Conservation (phyloP, 83 land plant genomes). For the Diphasiastrum complanatum region DNA sequence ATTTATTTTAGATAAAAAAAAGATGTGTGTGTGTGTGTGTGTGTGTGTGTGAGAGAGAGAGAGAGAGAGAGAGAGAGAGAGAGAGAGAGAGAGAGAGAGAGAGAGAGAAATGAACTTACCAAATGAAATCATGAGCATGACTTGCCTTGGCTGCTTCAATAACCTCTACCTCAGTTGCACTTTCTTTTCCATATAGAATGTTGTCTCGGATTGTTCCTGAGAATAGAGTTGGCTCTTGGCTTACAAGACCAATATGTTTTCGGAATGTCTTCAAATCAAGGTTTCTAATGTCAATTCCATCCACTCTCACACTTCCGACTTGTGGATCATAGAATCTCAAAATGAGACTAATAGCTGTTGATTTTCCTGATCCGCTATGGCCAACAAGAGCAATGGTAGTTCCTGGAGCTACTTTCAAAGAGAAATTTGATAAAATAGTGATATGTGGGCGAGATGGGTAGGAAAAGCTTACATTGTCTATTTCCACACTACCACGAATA, state of each 20-base stretch:
- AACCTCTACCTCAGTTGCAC: slow-evolving; percentile 25
- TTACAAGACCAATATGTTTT: slow-evolving; percentile 23
- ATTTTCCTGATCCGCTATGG: slow-evolving; percentile 30
- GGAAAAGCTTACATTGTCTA: slow-evolving; percentile 19
- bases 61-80: no score
- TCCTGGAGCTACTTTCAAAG: slow-evolving; percentile 12
- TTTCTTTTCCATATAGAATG: slow-evolving; percentile 23
- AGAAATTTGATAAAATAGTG: slow-evolving; percentile 9
- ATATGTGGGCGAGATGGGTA: slow-evolving; percentile 27
- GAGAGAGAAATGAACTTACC: no score
- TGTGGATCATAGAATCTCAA: slow-evolving; percentile 27
- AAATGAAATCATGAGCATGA: slow-evolving; percentile 23
- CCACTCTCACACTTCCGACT: slow-evolving; percentile 13
- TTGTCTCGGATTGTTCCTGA: slow-evolving; percentile 25
- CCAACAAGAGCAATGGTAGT: slow-evolving; percentile 23
- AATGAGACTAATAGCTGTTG: slow-evolving; percentile 23
- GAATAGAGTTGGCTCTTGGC: slow-evolving; percentile 30
- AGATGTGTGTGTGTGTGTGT: no score
- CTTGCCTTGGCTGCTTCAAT: slow-evolving; percentile 25
- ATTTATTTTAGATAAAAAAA: no score
- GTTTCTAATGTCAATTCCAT: slow-evolving; percentile 18
- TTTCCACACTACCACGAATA: slow-evolving; percentile 13
- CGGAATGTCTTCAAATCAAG: slow-evolving; percentile 18
- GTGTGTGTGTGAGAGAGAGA: no score
- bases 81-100: no score